Conservation (phyloP, 2,329 filamentous ascomycete genomes). For the Aspergillus hiratsukae region DNA sequence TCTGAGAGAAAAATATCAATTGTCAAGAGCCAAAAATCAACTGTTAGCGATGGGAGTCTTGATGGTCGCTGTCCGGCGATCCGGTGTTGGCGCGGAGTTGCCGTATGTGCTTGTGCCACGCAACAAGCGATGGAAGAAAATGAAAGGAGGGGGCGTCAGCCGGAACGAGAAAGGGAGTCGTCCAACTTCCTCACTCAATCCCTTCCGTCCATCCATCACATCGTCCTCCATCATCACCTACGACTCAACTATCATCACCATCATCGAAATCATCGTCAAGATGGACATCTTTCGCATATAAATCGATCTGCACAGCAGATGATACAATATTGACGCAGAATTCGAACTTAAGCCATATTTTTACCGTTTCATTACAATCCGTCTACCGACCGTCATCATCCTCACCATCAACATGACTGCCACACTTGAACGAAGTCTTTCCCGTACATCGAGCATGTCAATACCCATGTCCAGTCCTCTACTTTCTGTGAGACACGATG, state of each 20-base stretch:
- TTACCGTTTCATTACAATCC: neutral
- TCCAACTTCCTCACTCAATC: neutral
- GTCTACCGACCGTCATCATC: constrained; percentile 1
- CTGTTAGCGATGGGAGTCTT: neutral
- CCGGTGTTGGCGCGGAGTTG: neutral
- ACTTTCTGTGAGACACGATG: constrained; percentile 31
- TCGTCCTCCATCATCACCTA: neutral
- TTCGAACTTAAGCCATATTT: constrained; percentile 3
- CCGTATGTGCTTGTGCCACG: constrained; percentile 3
- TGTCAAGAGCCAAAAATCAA: neutral
- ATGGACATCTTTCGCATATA: constrained; percentile 6
- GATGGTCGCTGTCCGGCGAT: neutral
- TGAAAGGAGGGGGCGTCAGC: constrained; percentile 8
- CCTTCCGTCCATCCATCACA: constrained; percentile 1
- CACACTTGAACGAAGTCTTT: constrained; percentile 34
- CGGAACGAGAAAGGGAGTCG: neutral
- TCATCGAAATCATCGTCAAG: constrained; percentile 7
- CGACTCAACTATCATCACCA: constrained; percentile 1
- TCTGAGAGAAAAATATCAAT: neutral
- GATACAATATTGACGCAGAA: constrained; percentile 6
- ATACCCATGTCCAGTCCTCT: constrained; percentile 33
- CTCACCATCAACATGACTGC: constrained; percentile 26
- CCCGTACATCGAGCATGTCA: constrained; percentile 35
- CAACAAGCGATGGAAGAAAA: neutral
- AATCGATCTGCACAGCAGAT: constrained; percentile 1